phyloP scores from a whole-genome alignment of 169 alveolate genomes.

The Eimeria maxima region DNA sequence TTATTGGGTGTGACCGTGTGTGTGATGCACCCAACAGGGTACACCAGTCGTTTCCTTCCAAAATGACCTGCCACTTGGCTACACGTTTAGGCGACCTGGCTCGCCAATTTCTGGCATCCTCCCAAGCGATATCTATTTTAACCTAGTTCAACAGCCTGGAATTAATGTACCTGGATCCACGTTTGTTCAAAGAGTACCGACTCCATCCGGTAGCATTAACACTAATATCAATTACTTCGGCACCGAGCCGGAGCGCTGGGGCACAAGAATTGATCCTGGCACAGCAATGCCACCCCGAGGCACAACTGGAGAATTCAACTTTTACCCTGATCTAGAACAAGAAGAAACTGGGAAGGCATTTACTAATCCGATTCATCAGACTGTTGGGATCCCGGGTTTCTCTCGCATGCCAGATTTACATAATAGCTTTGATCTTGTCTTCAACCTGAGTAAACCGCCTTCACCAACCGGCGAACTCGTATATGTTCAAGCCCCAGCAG shows the following conservation, averaged over 20 bases:
- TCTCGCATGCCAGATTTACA: constrained; percentile 38
- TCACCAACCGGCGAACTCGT: constrained; percentile 49
- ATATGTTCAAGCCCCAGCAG: constrained; percentile 70
- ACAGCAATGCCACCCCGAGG: constrained; percentile 22
- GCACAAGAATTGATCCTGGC: constrained; percentile 51
- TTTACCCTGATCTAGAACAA: constrained; percentile 67
- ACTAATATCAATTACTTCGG: constrained; percentile 18
- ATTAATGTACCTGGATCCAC: constrained; percentile 71
- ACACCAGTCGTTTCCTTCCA: constrained; percentile 65
- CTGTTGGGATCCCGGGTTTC: constrained; percentile 61
- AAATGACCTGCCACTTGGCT: constrained; percentile 27
- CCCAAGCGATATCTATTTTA: constrained; percentile 38
- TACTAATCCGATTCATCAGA: not conserved
- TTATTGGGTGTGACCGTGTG: not conserved
- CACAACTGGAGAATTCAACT: constrained; percentile 46
- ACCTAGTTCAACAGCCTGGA: constrained; percentile 73
- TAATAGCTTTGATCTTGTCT: constrained; percentile 13
- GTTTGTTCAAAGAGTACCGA: constrained; percentile 46
- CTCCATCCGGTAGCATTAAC: not conserved
- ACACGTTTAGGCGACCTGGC: constrained; percentile 69
- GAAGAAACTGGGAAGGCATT: constrained; percentile 61
- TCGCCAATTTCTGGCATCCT: constrained; percentile 36
- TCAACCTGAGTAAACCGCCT: constrained; percentile 22
- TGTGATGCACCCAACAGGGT: constrained; percentile 46
- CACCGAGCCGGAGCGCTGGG: constrained; percentile 45